Base-by-base conservation (phyloP, 1,284 basidiomycete species). In the Earliella scabrosa region DNA sequence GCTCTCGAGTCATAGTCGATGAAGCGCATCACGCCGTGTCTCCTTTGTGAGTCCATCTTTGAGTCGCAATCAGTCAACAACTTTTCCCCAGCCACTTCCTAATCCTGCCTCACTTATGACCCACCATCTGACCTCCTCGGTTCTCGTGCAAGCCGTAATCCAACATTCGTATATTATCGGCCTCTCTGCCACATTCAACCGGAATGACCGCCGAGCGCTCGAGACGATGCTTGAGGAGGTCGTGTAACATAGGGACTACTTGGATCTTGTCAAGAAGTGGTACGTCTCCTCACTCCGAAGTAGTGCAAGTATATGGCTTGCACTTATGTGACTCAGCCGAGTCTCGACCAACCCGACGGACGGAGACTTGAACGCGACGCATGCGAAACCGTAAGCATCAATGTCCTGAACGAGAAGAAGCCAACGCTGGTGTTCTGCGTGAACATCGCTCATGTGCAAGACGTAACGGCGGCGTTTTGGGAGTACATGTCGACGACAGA, bases 21-120 rank as follows among this genome's bases (percentile, higher is more conserved):
- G 95, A 97, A 73, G 96, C 96, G 0, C 97, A 98, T 69, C 97
- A 98, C 73, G 91, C 96, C 24, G 94, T 93, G 21, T 92, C 95
- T 3, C 86, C 88, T 20, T 95, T 93, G 88, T 94, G 72, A 57
- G 88, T 59, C n/a, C 31, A 24, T 50, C 31, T 45, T 32, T n/a
- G 52, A n/a, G 24, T 40, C 14, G 34, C 32, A 35, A 38, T 39
- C 32, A 54, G 27, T 51, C 26, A 26, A 5, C 23, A 34, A 8
- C n/a, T n/a, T n/a, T 11, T 8, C 9, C 7, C 23, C 50, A 93
- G 91, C 21, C 96, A 95, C 71, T 85, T 90, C 34, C 80, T 80
- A 31, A 82, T 97, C 54, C 75, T 97, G 14, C 83, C 90, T 2
- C 81, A 86, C 63, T 97, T 97, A 68, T 80, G 95, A 63, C 53